A percentile compares a stretch with the other conserved stretches of the same genome.
These are phyloP conservation scores for Colletotrichum horii DNA, from an alignment of 2,329 filamentous ascomycete genomes.

Conservation along the genomic window DNA sequence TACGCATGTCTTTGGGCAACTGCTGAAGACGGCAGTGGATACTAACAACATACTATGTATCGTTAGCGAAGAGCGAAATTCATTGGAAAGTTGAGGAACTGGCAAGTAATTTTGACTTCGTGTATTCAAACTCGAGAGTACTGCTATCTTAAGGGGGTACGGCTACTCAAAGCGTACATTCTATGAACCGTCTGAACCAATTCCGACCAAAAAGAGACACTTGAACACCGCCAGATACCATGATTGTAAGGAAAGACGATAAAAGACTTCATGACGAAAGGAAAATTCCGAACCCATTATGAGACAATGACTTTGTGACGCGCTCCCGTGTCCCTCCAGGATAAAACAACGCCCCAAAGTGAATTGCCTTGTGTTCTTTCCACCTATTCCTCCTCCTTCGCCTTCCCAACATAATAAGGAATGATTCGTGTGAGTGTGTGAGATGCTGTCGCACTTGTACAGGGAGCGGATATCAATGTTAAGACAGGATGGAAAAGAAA, in stretches of 20 bases:
- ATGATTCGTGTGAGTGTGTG: conserved; percentile 3
- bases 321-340: not conserved
- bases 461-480: conserved; percentile 22
- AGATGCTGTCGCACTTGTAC: conserved; percentile 14
- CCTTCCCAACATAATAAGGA: conserved; percentile 4
- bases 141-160: conserved; percentile 16
- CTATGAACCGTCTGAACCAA: conserved; percentile 14
- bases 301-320: conserved; percentile 8
- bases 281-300: conserved; percentile 8
- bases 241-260: conserved; percentile 12
- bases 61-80: not conserved
- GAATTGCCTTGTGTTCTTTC: not conserved
- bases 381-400: not conserved
- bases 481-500: conserved; percentile 6
- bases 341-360: conserved; percentile 1
- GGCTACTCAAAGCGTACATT: conserved; percentile 14
- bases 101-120: not conserved
- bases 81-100: not conserved
- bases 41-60: not conserved
- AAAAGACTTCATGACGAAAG: conserved; percentile 3
- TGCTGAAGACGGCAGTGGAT: not conserved
- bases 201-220: not conserved
- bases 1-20: not conserved
- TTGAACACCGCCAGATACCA: conserved; percentile 18
- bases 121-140: conserved; percentile 14